Conservation (phyloP, 306 rosid genomes). For the Gastrolobium bilobum region DNA sequence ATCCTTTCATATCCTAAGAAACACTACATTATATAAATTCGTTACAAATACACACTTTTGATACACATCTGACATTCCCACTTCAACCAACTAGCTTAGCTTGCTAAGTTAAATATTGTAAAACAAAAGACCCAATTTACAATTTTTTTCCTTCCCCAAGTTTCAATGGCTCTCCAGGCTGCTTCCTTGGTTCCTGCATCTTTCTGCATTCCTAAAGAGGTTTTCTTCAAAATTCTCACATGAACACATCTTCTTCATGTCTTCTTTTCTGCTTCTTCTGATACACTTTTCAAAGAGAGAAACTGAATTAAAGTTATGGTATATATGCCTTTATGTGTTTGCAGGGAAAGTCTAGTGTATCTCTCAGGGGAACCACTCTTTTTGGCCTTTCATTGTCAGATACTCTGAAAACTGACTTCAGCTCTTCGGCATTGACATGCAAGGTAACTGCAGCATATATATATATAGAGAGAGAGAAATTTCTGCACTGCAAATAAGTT, state of each 20-base stretch:
- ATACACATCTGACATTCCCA: background rate
- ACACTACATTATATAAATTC: conserved; percentile 47
- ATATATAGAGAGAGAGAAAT: too few relatives aligned
- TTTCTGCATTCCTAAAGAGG: conserved; percentile 48
- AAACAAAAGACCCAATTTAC: background rate
- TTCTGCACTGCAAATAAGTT: too few relatives aligned
- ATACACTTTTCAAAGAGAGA: background rate
- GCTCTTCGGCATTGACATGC: conserved; percentile 65
- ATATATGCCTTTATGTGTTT: conserved; percentile 37
- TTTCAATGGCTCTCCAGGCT: conserved; percentile 52
- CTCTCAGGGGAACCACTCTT: conserved; percentile 66
- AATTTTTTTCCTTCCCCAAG: background rate
- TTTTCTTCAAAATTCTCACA: conserved; percentile 25
- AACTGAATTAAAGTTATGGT: conserved; percentile 16
- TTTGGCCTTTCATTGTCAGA: conserved; percentile 78
- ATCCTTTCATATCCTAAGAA: conserved; percentile 37
- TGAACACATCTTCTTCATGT: background rate
- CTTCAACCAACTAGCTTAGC: background rate
- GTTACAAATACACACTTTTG: background rate
- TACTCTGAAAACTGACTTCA: conserved; percentile 63
- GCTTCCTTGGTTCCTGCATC: conserved; percentile 49
- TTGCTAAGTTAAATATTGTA: conserved; percentile 1
- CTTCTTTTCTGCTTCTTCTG: background rate
- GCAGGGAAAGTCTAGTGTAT: conserved; percentile 68
- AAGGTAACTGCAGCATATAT: conserved; percentile 64